phyloP scores from a whole-genome alignment of 2,329 filamentous ascomycete species.

The Fusarium denticulatum region DNA sequence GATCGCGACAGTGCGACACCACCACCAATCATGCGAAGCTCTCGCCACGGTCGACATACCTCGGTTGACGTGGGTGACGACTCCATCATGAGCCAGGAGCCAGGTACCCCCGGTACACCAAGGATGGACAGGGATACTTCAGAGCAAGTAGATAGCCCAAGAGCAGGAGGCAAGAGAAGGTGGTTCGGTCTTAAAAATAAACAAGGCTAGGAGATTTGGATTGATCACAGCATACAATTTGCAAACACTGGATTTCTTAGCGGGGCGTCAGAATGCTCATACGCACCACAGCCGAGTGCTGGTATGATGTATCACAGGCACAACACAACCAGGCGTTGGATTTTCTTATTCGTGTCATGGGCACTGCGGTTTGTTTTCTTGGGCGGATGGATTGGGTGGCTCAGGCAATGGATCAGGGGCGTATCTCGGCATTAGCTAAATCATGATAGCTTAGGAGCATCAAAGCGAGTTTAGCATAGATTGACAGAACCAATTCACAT shows the following conservation, averaged over 20 bases:
- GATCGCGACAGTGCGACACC: constrained; percentile 63
- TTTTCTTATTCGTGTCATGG: constrained; percentile 32
- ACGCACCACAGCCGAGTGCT: constrained; percentile 10
- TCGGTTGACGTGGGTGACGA: constrained; percentile 37
- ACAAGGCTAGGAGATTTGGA: constrained; percentile 39
- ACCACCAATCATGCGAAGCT: constrained; percentile 64
- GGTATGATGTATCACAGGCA: neutral
- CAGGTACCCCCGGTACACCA: constrained; percentile 27
- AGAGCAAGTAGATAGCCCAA: constrained; percentile 32
- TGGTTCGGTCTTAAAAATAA: constrained; percentile 50
- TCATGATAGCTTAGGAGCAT: neutral
- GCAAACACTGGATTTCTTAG: constrained; percentile 11
- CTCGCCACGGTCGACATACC: constrained; percentile 45
- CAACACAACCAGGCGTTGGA: constrained; percentile 27
- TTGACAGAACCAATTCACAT: constrained; percentile 34
- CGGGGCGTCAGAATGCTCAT: constrained; percentile 9
- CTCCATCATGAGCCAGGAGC: constrained; percentile 22
- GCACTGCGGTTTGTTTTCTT: constrained; percentile 15
- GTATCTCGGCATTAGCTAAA: constrained; percentile 14
- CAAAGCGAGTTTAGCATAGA: constrained; percentile 35
- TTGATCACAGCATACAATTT: constrained; percentile 23
- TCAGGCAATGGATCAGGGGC: constrained; percentile 15
- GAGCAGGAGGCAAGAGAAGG: constrained; percentile 47
- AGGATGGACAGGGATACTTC: constrained; percentile 28
- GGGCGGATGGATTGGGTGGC: constrained; percentile 5